phyloP scores from a whole-genome alignment of 352 stramenopile genomes.

The Globisporangium apiculatum region DNA sequence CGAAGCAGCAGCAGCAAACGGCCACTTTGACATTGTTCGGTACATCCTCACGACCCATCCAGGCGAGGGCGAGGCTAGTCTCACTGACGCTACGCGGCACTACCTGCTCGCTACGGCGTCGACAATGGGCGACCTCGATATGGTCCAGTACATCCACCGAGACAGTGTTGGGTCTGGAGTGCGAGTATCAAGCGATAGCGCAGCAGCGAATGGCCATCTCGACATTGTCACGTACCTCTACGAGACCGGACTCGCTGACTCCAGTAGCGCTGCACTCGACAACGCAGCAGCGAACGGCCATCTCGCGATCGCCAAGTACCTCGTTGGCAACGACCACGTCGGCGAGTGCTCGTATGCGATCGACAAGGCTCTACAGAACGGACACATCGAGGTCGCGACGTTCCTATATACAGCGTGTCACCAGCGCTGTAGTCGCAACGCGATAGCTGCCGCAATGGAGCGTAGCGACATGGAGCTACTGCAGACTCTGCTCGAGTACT shows the following conservation, averaged over 20 bases:
- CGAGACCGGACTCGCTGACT: conserved; percentile 1
- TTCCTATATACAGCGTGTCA: background rate
- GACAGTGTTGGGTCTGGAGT: too few relatives aligned
- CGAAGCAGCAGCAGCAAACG: too few relatives aligned
- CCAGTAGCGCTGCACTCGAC: background rate
- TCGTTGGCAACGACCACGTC: background rate
- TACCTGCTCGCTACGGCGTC: too few relatives aligned
- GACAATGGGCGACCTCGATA: too few relatives aligned
- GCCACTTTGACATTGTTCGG: too few relatives aligned
- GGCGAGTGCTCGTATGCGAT: background rate
- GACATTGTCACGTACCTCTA: conserved; percentile 14
- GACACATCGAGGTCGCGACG: background rate
- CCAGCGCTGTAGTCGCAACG: background rate
- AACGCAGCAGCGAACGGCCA: background rate
- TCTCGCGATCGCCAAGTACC: conserved; percentile 1
- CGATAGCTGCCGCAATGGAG: background rate
- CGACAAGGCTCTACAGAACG: background rate
- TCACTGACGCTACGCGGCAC: too few relatives aligned
- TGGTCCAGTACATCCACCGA: too few relatives aligned
- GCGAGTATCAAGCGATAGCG: too few relatives aligned
- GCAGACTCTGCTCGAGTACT: background rate
- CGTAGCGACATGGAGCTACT: background rate
- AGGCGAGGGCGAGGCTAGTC: too few relatives aligned
- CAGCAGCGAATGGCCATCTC: too few relatives aligned
- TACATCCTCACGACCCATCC: too few relatives aligned